Percentiles rank a stretch among this genome's conserved stretches.
Evolutionary conservation across 768 basidiomycete species (phyloP).

Genomic region (Strobilomyces echinocephalus): DNA sequence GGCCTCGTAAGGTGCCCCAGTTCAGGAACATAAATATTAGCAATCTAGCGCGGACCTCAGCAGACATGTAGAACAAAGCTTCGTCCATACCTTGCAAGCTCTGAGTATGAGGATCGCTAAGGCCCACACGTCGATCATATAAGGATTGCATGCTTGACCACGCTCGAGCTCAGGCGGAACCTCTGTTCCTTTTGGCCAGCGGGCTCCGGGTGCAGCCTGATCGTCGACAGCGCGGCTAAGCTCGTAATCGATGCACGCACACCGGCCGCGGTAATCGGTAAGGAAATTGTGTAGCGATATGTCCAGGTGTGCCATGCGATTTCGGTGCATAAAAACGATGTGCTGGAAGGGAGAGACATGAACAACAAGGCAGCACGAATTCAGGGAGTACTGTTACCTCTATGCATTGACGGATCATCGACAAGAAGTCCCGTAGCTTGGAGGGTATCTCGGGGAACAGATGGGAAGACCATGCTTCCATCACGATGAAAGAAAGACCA

Average conservation of each 20-base stretch:
- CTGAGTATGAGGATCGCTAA: slow-evolving; percentile 60
- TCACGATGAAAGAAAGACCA: slow-evolving; percentile 61
- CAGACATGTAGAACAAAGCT: neutral
- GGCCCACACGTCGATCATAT: slow-evolving; percentile 73
- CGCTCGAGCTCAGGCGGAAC: slow-evolving; percentile 65
- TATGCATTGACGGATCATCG: slow-evolving; percentile 59
- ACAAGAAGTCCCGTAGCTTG: slow-evolving; percentile 49
- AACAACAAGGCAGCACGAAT: neutral
- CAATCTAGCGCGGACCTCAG: slow-evolving; percentile 37
- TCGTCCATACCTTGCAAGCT: slow-evolving; percentile 52
- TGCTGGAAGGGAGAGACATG: slow-evolving; percentile 41
- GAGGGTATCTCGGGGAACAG: slow-evolving; percentile 49
- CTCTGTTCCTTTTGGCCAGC: slow-evolving; percentile 54
- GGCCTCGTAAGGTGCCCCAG: slow-evolving; percentile 50
- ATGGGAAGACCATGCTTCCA: slow-evolving; percentile 76
- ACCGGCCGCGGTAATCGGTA: slow-evolving; percentile 58
- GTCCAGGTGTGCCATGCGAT: slow-evolving; percentile 65
- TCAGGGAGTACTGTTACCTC: slow-evolving; percentile 42
- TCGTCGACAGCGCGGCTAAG: slow-evolving; percentile 52
- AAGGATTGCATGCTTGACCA: slow-evolving; percentile 50
- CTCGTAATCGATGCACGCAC: slow-evolving; percentile 74
- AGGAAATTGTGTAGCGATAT: slow-evolving; percentile 67
- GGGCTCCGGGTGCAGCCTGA: slow-evolving; percentile 34
- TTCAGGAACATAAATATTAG: slow-evolving; percentile 55
- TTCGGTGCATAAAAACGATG: slow-evolving; percentile 62